Evolutionary conservation across 176 grass and related monocot species (phyloP), one percentile per base, ranked within the genome.

Genomic region (Musa itinerans): DNA sequence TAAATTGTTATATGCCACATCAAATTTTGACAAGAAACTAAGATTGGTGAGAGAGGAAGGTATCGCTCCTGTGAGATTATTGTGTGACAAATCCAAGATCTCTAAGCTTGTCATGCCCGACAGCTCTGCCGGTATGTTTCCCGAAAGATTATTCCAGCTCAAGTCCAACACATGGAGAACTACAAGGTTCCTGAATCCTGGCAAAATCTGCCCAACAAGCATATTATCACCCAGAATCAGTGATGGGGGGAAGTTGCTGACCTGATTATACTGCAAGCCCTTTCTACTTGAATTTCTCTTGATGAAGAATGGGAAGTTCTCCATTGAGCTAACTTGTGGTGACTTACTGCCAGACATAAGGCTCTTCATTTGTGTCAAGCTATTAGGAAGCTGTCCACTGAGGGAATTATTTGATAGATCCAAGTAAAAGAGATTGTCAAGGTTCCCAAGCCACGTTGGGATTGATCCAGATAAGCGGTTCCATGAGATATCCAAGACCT

Each of bases 371-470:
- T 71, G 29, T 2, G 68, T 25, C 68, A 71, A 52, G n/a, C 49
- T 71, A 10, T 71, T 11, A 1, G 68, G 68, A 20, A 71, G 16
- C 34, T 52, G 12, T 49, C 68, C 68, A 2, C 19, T 12, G 48
- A 71, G 49, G 10, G 68, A 71, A 71, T 71, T 71, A 13, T 71
- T 71, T 20, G 68, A 71, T 17, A 71, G 34, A 51, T 71, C 68
- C 68, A 71, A 12, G 49, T 71, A 71, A 51, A 50, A 51, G 49
- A 71, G 68, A 4, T 50, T 50, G 49, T 71, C 68, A 1, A 71
- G 48, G 11, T 71, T 17, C 49, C 68, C 68, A 51, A 71, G 8
- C 68, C 68, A 71, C 4, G 17, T 0, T 0, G 68, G 68, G 2
- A 71, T 71, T 16, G 20, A 54, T 6, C 70, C 70, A 54, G 50